Base-by-base conservation (phyloP, 108 stramenopile genomes). In the Cyclostephanos invisitatus region DNA sequence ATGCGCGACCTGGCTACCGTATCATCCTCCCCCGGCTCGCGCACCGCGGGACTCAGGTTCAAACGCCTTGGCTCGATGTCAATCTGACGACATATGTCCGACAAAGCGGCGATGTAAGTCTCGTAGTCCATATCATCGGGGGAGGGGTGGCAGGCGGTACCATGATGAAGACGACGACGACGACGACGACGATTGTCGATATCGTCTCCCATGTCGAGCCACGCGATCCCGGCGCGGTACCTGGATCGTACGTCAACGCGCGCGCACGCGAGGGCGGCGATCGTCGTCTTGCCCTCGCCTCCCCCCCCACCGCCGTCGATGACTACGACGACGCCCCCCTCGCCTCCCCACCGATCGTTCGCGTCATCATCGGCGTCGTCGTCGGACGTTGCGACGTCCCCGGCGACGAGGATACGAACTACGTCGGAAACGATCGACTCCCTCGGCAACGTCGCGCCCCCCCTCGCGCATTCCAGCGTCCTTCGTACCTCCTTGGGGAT, bases 261-360 rank as follows among this genome's bases (percentile, higher is more conserved):
- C 57, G 62, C 40, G 22, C 86, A 85, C 17, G 86, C 85, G 81
- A 91, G 81, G 25, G 88, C 91, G 48, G 91, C 91, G 38, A 91
- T 49, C 35, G 88, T 91, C 18, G 86, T 83, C 69, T 91, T 91
- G 0, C 91, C 91, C 29, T 84, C 81, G 24, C 87, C 87, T n/a
- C 72, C 84, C 12, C 40, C 40, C 40, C 40, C 40, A 22, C 24
- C 27, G 54, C 8, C 7, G 24, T 11, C 54, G 59, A 32, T 4
- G 32, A 32, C 32, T 2, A 32, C 4, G 32, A 4, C 32, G 32
- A 32, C 32, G 32, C 32, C 32, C 32, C 32, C 32, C 32, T 4
- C 32, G 2, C 32, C 32, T 32, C 32, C 32, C 32, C 32, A 6
- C 29, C 36, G 59, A 28, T 60, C 40, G 40, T 40, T 11, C 40